Base-by-base conservation (phyloP, 2,329 filamentous ascomycete species). In the Plenodomus lindquistii region DNA sequence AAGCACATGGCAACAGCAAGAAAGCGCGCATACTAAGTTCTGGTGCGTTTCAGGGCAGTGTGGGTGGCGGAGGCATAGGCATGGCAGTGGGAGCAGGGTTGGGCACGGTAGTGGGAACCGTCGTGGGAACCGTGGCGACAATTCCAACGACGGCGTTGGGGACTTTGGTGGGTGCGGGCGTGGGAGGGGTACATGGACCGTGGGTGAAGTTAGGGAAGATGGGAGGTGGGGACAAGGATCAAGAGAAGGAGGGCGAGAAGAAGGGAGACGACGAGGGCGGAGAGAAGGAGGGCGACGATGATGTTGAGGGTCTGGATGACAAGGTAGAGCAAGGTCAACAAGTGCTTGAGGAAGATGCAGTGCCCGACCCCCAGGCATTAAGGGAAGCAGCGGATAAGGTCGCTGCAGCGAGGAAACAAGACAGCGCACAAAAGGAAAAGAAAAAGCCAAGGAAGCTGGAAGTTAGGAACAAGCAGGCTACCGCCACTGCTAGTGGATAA, bases 51-150 rank as follows among this genome's bases (percentile, higher is more conserved):
- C 73, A 76, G 49, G 75, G 75, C 1, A 65, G 66, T 1, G 60
- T 68, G 11, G 75, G 71, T 6, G 75, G 75, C 2, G 74, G 70
- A 0, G 75, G 75, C 0, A 76, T 77, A 17, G 74, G 75, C 0
- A 70, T 66, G 15, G 73, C 71, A 7, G 71, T 75, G 2, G 70
- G 70, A 1, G 62, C 72, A 17, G 75, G 75, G 0, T 46, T 77
- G 16, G 75, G 75, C 0, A 73, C 73, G 0, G 67, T 75, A 0
- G 71, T 77, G 0, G 75, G 74, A 0, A 73, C 73, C 11, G 36
- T 76, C 13, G 71, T 74, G 0, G 73, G 73, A 2, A 66, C 62
- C 0, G 63, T 76, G n/a, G 68, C 70, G 17, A 66, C 71, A 6
- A 65, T 76, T 44, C 74, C 73, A 3, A 69, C 68, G 10, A 72